Percentiles rank a stretch among this genome's conserved stretches.
These are phyloP conservation scores for Pyrus bretschneideri DNA, from an alignment of 306 rosid genomes.

Conservation along the genomic window DNA sequence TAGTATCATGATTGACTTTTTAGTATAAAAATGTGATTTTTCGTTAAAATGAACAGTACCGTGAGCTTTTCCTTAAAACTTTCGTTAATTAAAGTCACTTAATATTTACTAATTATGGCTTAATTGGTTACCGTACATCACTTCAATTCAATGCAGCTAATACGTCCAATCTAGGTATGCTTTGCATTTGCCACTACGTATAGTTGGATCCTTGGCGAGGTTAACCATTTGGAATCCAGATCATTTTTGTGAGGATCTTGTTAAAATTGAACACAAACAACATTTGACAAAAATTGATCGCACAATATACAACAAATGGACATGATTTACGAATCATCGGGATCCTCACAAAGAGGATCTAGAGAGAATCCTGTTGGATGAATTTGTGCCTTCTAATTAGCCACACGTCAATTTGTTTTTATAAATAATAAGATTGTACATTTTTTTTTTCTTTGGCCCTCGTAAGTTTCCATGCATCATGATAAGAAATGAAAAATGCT, in stretches of 20 bases:
- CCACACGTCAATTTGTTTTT: background rate
- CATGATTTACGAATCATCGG: fast-evolving
- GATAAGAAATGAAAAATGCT: too few relatives aligned
- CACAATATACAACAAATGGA: fast-evolving
- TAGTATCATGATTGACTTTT: too few relatives aligned
- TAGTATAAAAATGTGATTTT: too few relatives aligned
- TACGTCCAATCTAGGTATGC: background rate
- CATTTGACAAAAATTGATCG: fast-evolving
- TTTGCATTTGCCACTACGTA: background rate
- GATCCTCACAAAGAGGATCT: too few relatives aligned
- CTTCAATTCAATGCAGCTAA: background rate
- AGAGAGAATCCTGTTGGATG: fast-evolving
- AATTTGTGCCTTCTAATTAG: background rate
- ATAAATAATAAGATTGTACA: background rate
- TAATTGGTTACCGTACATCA: background rate
- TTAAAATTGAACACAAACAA: too few relatives aligned
- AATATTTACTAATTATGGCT: background rate
- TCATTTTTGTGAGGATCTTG: fast-evolving
- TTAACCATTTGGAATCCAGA: too few relatives aligned
- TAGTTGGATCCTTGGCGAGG: background rate
- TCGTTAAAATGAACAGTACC: too few relatives aligned
- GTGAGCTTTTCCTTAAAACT: too few relatives aligned
- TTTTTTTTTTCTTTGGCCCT: background rate
- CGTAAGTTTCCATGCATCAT: too few relatives aligned
- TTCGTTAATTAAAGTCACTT: background rate